phyloP scores from a whole-genome alignment of 2,329 filamentous ascomycete species.

The Paramyrothecium roridum region DNA sequence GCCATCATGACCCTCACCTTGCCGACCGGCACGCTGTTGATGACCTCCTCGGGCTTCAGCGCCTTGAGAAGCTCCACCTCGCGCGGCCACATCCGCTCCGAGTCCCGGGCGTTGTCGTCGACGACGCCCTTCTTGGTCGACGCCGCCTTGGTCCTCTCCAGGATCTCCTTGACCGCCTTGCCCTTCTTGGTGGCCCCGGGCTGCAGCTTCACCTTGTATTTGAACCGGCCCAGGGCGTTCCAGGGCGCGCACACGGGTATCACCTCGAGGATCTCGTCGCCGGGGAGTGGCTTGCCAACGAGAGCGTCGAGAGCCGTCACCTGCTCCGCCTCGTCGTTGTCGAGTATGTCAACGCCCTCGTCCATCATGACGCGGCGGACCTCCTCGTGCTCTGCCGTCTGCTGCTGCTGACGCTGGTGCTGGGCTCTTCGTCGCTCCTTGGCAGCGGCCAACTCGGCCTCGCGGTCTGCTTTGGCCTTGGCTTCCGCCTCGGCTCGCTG shows the following conservation, averaged over 20 bases:
- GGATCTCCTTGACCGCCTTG: slow-evolving; percentile 86
- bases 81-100: slow-evolving; percentile 76
- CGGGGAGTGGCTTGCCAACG: slow-evolving; percentile 72
- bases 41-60: slow-evolving; percentile 77
- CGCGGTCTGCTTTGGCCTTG: slow-evolving; percentile 66
- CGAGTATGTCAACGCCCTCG: slow-evolving; percentile 55
- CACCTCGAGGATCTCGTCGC: slow-evolving; percentile 76
- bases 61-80: slow-evolving; percentile 83
- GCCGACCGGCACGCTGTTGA: slow-evolving; percentile 76
- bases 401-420: slow-evolving; percentile 72
- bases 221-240: slow-evolving; percentile 64
- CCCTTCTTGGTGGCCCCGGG: slow-evolving; percentile 89
- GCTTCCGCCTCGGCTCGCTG: slow-evolving; percentile 68
- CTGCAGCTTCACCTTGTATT: slow-evolving; percentile 95
- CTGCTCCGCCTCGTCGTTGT: slow-evolving; percentile 56
- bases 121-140: slow-evolving; percentile 55
- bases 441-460: slow-evolving; percentile 62
- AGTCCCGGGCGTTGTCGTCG: slow-evolving; percentile 58
- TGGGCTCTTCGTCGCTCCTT: slow-evolving; percentile 76
- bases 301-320: slow-evolving; percentile 63
- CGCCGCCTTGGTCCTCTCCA: slow-evolving; percentile 75
- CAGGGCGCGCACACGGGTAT: slow-evolving; percentile 65
- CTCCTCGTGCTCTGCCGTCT: slow-evolving; percentile 75
- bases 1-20: slow-evolving; percentile 78
- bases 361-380: slow-evolving; percentile 57